A percentile compares a stretch with the other conserved stretches of the same genome.
These are phyloP conservation scores for Oligophagozyma castellii DNA, from an alignment of 1,139 yeast genomes.

Conservation along the genomic window DNA sequence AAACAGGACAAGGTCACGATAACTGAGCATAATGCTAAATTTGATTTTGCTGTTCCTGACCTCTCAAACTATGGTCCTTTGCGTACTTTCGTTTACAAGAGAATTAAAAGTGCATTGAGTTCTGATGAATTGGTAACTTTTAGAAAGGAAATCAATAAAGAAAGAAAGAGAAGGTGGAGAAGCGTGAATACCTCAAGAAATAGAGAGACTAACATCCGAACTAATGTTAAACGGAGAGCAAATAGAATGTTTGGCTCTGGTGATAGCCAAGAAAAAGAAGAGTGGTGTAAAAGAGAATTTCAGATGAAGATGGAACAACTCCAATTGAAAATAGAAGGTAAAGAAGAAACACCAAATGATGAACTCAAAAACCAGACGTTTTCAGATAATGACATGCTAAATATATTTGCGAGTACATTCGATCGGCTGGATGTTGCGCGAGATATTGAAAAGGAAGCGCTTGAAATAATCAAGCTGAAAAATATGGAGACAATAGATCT, in stretches of 20 bases:
- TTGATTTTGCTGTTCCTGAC: conserved; percentile 20
- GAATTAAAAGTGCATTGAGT: conserved; percentile 14
- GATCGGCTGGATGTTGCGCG: conserved; percentile 18
- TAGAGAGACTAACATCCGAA: conserved; percentile 74
- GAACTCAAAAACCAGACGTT: conserved; percentile 5
- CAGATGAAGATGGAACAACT: conserved; percentile 44
- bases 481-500: too few relatives aligned
- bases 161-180: conserved; percentile 85
- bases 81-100: conserved; percentile 13
- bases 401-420: conserved; percentile 18
- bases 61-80: conserved; percentile 8
- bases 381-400: conserved; percentile 19
- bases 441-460: conserved; percentile 15
- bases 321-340: conserved; percentile 20
- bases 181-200: conserved; percentile 69
- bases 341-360: conserved; percentile 2
- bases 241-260: conserved; percentile 49
- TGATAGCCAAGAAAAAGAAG: conserved; percentile 39
- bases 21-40: conserved; percentile 8
- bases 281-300: conserved; percentile 72
- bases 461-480: conserved; percentile 6
- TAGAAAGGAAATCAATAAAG: conserved; percentile 47
- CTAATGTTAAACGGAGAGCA: conserved; percentile 67
- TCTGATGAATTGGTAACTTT: conserved; percentile 46
- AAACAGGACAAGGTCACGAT: conserved; percentile 15